Evolutionary conservation across 108 stramenopile species (phyloP).

Genomic region (Stephanodiscus minutulus): DNA sequence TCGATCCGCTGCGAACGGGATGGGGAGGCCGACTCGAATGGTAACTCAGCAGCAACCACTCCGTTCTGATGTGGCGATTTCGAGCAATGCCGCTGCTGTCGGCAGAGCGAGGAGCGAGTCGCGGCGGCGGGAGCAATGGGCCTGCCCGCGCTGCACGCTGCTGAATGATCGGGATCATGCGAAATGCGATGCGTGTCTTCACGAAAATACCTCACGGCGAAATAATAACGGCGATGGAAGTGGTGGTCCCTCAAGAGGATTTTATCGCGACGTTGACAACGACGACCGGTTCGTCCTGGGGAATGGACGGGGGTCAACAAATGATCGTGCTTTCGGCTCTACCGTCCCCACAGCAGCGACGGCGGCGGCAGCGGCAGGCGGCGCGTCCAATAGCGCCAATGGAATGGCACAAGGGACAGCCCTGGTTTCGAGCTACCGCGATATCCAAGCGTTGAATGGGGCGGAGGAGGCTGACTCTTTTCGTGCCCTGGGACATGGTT

Average conservation of each 20-base stretch:
- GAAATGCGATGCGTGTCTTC: constrained; percentile 2
- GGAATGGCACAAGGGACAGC: neutral
- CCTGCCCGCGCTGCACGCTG: constrained; percentile 8
- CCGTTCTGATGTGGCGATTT: neutral
- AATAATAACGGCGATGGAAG: neutral
- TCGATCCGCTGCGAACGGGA: neutral
- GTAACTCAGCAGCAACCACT: neutral
- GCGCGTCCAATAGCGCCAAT: neutral
- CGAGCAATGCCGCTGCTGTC: neutral
- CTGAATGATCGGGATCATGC: neutral
- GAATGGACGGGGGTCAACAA: neutral
- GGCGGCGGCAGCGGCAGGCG: neutral
- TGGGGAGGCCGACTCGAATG: neutral
- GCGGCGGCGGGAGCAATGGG: constrained; percentile 2
- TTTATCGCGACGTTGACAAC: neutral
- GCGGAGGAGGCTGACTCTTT: constrained; percentile 15
- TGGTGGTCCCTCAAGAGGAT: neutral
- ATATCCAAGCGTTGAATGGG: neutral
- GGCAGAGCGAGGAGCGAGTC: neutral
- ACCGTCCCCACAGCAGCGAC: neutral
- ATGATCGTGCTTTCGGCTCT: neutral
- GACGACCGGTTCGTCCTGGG: neutral
- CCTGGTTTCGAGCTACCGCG: neutral
- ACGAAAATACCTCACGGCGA: neutral
- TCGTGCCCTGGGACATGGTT: neutral